Base-by-base conservation (phyloP, 2,329 filamentous ascomycete species). In the Diaporthe sp. region DNA sequence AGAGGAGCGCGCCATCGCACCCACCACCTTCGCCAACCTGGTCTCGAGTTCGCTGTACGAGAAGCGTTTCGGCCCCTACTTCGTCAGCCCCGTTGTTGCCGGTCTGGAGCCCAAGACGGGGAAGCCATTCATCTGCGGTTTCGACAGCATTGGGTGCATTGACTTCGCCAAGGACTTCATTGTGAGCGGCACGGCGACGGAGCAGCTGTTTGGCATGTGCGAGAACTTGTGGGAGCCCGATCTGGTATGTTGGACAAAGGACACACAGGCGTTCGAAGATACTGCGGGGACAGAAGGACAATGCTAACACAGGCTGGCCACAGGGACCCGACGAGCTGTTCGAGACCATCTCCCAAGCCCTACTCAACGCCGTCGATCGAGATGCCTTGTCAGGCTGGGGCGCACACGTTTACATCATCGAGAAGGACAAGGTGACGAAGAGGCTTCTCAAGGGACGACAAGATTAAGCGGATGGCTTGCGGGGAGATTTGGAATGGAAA, bases 141-240 rank as follows among this genome's bases (percentile, higher is more conserved):
- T 99, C 84, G 97, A 99, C 88, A 97, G 94, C 85, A 99, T 99
- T 85, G 97, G 97, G 79, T 99, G 97, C 86, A 99, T 99, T 85
- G 97, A 99, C 87, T 98, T 98, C 85, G 97, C 97, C 78, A 98
- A 98, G 89, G 97, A 99, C 87, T 99, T 99, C 85, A 98, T 99
- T 83, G 97, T 99, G 79, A 95, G 93, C 80, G 97, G 97, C 76
- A 99, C 97, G 35, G 97, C 97, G 70, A 96, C 94, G 80, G 96
- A 99, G 85, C 97, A 99, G 89, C 89, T 99, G 81, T 99, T 98
- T 87, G 97, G 97, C 88, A 99, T 97, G 85, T 99, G 97, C 84
- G 97, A 99, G 89, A 95, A 95, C 78, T 87, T 99, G 79, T 99
- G 96, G 96, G 97, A 99, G 89, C 96, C 97, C 72, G 94, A 98